Conservation (phyloP, 2,329 filamentous ascomycete genomes). For the Endoconidiophora polonica region DNA sequence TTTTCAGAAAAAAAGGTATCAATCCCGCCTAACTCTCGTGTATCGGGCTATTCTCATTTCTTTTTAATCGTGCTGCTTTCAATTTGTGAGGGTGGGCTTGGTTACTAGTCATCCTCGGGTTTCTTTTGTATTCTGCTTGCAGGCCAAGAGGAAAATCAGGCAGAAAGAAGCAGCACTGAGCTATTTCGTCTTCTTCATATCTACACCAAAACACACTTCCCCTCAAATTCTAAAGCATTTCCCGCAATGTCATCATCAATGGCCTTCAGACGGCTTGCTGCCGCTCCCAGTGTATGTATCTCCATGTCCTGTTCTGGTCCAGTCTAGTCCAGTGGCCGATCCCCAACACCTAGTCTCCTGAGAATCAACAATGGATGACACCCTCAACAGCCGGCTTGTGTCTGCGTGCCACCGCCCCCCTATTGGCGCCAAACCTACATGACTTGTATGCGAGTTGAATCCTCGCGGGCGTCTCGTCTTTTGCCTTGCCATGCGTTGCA, state of each 20-base stretch:
- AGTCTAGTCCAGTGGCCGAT: constrained; percentile 2
- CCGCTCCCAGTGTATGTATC: constrained; percentile 37
- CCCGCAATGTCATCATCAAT: constrained; percentile 42
- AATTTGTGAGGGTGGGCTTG: too few relatives aligned
- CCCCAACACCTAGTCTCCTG: too few relatives aligned
- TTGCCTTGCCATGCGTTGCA: not conserved
- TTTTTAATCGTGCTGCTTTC: too few relatives aligned
- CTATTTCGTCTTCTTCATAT: too few relatives aligned
- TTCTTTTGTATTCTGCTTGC: not conserved
- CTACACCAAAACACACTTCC: too few relatives aligned
- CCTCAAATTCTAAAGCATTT: not conserved
- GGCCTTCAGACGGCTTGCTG: constrained; percentile 44
- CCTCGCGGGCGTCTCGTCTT: not conserved
- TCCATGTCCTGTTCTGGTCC: constrained; percentile 1
- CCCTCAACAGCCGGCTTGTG: not conserved
- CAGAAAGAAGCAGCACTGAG: not conserved
- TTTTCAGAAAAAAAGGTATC: constrained; percentile 4
- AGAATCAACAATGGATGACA: too few relatives aligned
- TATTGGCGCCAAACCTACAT: too few relatives aligned
- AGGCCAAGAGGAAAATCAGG: not conserved
- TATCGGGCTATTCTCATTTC: too few relatives aligned
- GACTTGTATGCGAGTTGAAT: not conserved
- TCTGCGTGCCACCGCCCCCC: too few relatives aligned
- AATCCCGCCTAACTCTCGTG: too few relatives aligned
- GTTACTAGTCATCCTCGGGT: too few relatives aligned